A percentile compares a stretch with the other conserved stretches of the same genome.
Evolutionary conservation across 768 basidiomycete genomes (phyloP).

Genomic region (Lactifluus piperatus): DNA sequence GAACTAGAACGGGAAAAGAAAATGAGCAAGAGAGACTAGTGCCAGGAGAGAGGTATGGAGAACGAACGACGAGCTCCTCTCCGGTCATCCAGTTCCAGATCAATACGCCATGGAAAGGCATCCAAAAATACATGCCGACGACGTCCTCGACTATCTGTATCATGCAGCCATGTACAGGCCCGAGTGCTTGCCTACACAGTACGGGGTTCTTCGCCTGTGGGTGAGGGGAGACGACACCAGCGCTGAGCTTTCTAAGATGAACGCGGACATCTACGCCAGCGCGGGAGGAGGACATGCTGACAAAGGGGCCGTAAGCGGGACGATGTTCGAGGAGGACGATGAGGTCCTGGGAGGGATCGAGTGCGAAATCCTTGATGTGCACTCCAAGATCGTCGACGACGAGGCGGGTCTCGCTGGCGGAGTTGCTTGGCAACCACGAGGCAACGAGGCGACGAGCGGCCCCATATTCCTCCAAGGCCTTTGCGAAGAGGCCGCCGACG

Average conservation of each 20-base stretch:
- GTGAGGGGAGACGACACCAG: slow-evolving; percentile 32
- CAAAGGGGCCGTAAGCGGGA: neutral
- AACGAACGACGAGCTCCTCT: slow-evolving; percentile 34
- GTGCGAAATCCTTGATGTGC: slow-evolving; percentile 45
- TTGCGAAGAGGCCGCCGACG: slow-evolving; percentile 48
- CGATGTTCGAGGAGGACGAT: slow-evolving; percentile 34
- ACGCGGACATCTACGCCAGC: slow-evolving; percentile 26
- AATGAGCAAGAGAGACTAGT: neutral
- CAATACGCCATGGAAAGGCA: slow-evolving; percentile 29
- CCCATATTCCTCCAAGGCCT: slow-evolving; percentile 7
- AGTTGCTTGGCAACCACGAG: slow-evolving; percentile 24
- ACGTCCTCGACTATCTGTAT: slow-evolving; percentile 49
- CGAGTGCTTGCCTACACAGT: slow-evolving; percentile 23
- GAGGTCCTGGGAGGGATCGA: slow-evolving; percentile 59
- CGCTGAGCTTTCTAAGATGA: slow-evolving; percentile 35
- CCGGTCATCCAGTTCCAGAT: slow-evolving; percentile 50
- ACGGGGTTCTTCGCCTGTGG: slow-evolving; percentile 31
- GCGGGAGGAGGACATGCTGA: neutral
- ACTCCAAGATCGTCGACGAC: slow-evolving; percentile 33
- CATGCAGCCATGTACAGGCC: slow-evolving; percentile 27
- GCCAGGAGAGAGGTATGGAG: neutral
- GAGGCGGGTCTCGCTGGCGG: slow-evolving; percentile 14
- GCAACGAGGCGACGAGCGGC: slow-evolving; percentile 22
- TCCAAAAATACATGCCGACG: slow-evolving; percentile 39
- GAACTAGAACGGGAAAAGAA: slow-evolving; percentile 23